These are phyloP conservation scores for Magnaporthiopsis rhizophila DNA, from an alignment of 2,329 filamentous ascomycete genomes.

Conservation along the genomic window DNA sequence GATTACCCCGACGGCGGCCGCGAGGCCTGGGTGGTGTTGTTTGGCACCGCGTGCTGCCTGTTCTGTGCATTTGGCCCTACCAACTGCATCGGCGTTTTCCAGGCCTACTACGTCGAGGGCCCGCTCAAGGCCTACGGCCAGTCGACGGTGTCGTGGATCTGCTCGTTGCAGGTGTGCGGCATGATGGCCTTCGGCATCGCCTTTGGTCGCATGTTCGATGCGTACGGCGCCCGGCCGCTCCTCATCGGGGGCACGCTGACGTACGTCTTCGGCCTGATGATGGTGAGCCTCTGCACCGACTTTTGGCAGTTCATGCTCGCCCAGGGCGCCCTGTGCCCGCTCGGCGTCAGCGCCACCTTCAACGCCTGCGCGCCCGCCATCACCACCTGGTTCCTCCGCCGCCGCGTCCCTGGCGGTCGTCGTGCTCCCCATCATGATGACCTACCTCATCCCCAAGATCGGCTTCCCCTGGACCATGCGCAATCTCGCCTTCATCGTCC, in stretches of 20 bases:
- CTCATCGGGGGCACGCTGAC: conserved; percentile 42
- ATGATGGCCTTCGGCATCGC: conserved; percentile 38
- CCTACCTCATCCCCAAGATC: conserved; percentile 40
- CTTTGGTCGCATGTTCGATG: conserved; percentile 42
- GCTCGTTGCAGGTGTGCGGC: conserved; percentile 39
- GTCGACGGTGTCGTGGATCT: conserved; percentile 49
- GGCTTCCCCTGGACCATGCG: conserved; percentile 34
- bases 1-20: conserved; percentile 45
- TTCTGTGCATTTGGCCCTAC: conserved; percentile 31
- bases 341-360: conserved; percentile 28
- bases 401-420: conserved; percentile 41
- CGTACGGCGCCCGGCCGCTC: conserved; percentile 49
- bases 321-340: conserved; percentile 24
- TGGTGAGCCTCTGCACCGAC: conserved; percentile 39
- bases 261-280: conserved; percentile 53
- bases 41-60: conserved; percentile 25
- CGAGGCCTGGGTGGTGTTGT: conserved; percentile 42
- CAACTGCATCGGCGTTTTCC: conserved; percentile 44
- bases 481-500: conserved; percentile 27
- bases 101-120: conserved; percentile 43
- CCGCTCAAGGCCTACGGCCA: conserved; percentile 38
- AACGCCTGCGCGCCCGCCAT: conserved; percentile 25
- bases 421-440: conserved; percentile 49
- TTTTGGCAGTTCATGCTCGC: conserved; percentile 34
- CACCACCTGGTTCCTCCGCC: conserved; percentile 39